phyloP scores from a whole-genome alignment of 176 grass and related monocot species.

The Calamus simplicifolius region DNA sequence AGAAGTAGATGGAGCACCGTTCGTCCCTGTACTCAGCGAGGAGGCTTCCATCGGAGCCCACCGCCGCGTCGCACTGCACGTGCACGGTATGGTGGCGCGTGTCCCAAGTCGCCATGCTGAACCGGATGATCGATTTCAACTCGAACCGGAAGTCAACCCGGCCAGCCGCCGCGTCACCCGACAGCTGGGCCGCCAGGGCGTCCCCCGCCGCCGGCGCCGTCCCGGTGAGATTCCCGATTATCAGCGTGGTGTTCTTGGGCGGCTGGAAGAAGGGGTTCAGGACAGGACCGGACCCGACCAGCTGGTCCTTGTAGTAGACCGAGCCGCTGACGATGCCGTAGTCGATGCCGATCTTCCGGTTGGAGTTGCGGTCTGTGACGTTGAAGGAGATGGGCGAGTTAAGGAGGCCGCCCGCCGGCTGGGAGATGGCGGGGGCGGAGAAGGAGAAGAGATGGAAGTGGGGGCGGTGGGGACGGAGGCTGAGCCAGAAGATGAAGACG shows the following conservation, averaged over 20 bases:
- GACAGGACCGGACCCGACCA: constrained; percentile 41
- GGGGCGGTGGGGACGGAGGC: constrained; percentile 75
- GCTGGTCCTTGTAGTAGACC: constrained; percentile 43
- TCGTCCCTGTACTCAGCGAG: constrained; percentile 22
- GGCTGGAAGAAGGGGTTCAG: constrained; percentile 44
- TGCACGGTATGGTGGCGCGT: constrained; percentile 48
- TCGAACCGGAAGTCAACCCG: constrained; percentile 28
- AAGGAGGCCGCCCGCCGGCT: constrained; percentile 19
- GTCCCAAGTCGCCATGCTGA: constrained; percentile 75
- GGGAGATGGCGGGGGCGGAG: constrained; percentile 24
- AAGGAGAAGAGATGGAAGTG: constrained; percentile 43
- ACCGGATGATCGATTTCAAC: constrained; percentile 52
- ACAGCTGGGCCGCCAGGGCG: constrained; percentile 27
- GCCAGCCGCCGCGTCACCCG: constrained; percentile 29
- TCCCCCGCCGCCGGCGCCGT: constrained; percentile 18
- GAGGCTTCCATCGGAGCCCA: constrained; percentile 39
- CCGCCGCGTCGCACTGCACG: constrained; percentile 31
- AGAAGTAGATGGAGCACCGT: constrained; percentile 31
- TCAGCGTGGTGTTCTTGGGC: constrained; percentile 46
- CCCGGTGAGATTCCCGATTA: constrained; percentile 30
- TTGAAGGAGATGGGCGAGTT: constrained; percentile 32
- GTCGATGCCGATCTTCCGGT: constrained; percentile 63
- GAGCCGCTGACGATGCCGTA: constrained; percentile 33
- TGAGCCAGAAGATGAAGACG: constrained; percentile 82
- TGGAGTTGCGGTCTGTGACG: constrained; percentile 65